These are phyloP conservation scores for Aaosphaeria pasadenensis DNA, from an alignment of 2,329 filamentous ascomycete species.

Conservation along the genomic window DNA sequence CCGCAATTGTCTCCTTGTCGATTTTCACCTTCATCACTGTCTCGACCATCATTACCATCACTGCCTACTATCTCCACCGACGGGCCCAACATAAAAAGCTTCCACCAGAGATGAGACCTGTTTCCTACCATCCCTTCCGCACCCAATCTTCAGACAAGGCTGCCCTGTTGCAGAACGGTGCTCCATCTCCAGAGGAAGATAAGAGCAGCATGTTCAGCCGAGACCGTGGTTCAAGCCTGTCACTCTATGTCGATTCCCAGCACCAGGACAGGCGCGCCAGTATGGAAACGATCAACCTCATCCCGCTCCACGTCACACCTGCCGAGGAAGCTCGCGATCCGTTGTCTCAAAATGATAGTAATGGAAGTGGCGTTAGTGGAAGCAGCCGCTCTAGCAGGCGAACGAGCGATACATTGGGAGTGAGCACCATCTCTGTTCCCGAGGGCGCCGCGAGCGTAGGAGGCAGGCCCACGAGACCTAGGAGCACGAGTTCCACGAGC, in stretches of 20 bases:
- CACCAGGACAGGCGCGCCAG: constrained; percentile 11
- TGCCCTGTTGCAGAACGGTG: constrained; percentile 20
- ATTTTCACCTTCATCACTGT: constrained; percentile 24
- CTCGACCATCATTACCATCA: constrained; percentile 12
- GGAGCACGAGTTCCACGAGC: constrained; percentile 28
- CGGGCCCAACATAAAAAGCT: constrained; percentile 24
- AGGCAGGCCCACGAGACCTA: constrained; percentile 12
- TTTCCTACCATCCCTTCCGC: constrained; percentile 17
- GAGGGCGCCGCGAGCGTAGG: constrained; percentile 14
- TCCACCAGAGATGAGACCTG: constrained; percentile 9
- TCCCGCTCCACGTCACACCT: constrained; percentile 26
- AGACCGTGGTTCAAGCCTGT: constrained; percentile 24
- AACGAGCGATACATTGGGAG: constrained; percentile 13
- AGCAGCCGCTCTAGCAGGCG: constrained; percentile 8
- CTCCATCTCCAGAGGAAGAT: constrained; percentile 17
- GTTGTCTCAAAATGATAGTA: constrained; percentile 10
- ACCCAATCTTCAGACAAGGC: constrained; percentile 15
- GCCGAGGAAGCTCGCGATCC: constrained; percentile 14
- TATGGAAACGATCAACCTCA: constrained; percentile 20
- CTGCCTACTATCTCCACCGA: constrained; percentile 19
- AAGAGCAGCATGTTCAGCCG: constrained; percentile 33
- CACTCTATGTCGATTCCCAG: constrained; percentile 26
- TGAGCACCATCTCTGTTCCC: constrained; percentile 16
- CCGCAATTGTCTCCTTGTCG: constrained; percentile 23
- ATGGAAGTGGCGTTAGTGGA: constrained; percentile 6